Base-by-base conservation (phyloP, 2,329 filamentous ascomycete genomes). In the Apiospora koreana region DNA sequence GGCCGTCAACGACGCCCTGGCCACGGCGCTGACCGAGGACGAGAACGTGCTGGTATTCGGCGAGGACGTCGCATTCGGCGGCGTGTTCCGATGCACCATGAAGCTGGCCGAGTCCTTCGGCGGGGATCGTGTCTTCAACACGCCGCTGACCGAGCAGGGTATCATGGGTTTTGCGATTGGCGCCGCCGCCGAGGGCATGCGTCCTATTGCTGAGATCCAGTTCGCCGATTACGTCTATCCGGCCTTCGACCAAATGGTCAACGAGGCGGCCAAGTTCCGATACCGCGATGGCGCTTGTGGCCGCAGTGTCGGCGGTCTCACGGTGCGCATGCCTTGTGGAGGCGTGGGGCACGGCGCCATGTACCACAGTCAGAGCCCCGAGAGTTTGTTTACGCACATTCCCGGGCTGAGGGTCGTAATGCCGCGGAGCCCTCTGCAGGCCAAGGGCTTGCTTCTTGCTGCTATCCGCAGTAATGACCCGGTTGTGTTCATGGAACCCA, bases 11-110 rank as follows among this genome's bases (percentile, higher is more conserved):
- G 91, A 95, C 74, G 95, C 95, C 14, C 86, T 99, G 28, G 89
- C 93, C 28, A 93, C 92, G 71, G 94, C 95, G 31, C 87, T 99
- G 38, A 89, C 92, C 21, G 89, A 92, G 45, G 95, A 98, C 76
- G 94, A 97, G 73, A 91, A 92, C 23, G 94, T 97, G 28, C 84
- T 98, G 70, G 87, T 99, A 12, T 99, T 99, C 77, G 96, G 96
- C 54, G 96, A 99, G 81, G 96, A 99, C 79, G 94, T 99, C 9
- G 94, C 96, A 18, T 99, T 99, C 74, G 96, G 96, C 54, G 96
- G 96, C 69, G 96, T 99, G 21, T 99, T 99, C 79, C 89, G 96
- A 70, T 98, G 94, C 82, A 95, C 94, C 42, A 95, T 96, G 90
- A 94, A 95, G 76, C 87, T 99, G 21, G 91, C 94, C 42, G 93